These are phyloP conservation scores for Cynara cardunculus DNA, from an alignment of 129 eudicot species.

Conservation along the genomic window DNA sequence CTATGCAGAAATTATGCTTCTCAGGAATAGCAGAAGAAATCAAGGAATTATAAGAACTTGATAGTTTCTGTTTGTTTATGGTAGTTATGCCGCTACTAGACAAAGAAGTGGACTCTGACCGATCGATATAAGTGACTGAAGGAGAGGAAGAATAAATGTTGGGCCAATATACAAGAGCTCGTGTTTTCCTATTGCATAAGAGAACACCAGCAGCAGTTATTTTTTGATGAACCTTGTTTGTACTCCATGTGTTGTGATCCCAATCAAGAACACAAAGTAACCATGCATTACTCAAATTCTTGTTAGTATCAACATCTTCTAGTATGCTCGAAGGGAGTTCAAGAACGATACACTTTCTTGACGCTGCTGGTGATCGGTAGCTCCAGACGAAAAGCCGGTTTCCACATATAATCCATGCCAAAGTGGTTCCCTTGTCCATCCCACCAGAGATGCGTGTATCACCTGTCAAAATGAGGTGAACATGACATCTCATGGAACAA, in stretches of 20 bases:
- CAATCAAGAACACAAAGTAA: conserved; percentile 55
- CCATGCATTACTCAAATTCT: conserved; percentile 44
- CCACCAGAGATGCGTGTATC: conserved; percentile 69
- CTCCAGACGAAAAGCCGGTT: conserved; percentile 69
- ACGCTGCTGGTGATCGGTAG: conserved; percentile 61
- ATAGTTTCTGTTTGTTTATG: conserved; percentile 31
- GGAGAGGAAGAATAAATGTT: conserved; percentile 47
- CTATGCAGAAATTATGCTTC: conserved; percentile 45
- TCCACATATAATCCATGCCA: conserved; percentile 85
- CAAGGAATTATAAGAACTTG: conserved; percentile 57
- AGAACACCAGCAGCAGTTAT: conserved; percentile 61
- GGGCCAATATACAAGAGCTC: conserved; percentile 62
- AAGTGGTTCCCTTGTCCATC: conserved; percentile 72
- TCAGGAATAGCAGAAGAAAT: conserved; percentile 58
- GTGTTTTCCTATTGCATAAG: conserved; percentile 62
- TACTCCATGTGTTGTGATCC: conserved; percentile 35
- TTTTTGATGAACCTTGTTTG: conserved; percentile 32
- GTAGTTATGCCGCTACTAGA: conserved; percentile 30
- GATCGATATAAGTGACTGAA: conserved; percentile 40
- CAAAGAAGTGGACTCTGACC: conserved; percentile 24
- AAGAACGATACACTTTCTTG: conserved; percentile 64
- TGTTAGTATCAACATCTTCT: conserved; percentile 48
- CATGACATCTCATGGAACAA: neutral
- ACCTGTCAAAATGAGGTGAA: conserved; percentile 45
- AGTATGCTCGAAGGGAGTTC: conserved; percentile 51